A percentile compares a stretch with the other conserved stretches of the same genome.
These are phyloP conservation scores for Trichophyton verrucosum DNA, from an alignment of 2,329 filamentous ascomycete species.

Conservation along the genomic window DNA sequence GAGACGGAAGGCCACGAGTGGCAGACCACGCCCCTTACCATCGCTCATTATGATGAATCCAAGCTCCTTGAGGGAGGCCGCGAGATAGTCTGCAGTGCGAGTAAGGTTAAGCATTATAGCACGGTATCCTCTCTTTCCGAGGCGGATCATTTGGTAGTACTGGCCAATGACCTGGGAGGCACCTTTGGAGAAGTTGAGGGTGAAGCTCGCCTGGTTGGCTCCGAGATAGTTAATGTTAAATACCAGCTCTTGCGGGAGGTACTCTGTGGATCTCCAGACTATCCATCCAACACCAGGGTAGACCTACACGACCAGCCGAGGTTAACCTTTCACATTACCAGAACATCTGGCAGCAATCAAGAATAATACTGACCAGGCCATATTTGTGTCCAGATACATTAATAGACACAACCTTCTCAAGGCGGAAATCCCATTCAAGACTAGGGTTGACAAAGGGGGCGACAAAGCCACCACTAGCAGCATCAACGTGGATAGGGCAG, in stretches of 20 bases:
- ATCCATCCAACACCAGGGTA: conserved; percentile 94
- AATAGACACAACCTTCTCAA: conserved; percentile 81
- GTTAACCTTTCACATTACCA: conserved; percentile 14
- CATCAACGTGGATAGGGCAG: conserved; percentile 84
- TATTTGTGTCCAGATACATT: conserved; percentile 92
- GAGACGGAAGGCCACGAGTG: conserved; percentile 80
- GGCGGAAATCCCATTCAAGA: conserved; percentile 82
- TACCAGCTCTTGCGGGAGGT: conserved; percentile 76
- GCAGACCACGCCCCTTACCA: conserved; percentile 62
- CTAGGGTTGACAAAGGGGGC: conserved; percentile 78
- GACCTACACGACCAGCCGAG: conserved; percentile 40
- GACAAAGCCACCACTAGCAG: conserved; percentile 83
- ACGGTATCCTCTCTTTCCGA: conserved; percentile 84
- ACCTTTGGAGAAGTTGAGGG: conserved; percentile 93
- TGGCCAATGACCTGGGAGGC: conserved; percentile 91
- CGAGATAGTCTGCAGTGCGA: conserved; percentile 76
- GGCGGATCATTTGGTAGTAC: conserved; percentile 92
- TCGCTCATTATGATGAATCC: conserved; percentile 86
- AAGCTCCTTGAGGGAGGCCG: conserved; percentile 56
- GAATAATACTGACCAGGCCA: conserved; percentile 36
- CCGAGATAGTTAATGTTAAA: conserved; percentile 99
- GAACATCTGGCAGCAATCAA: conserved; percentile 29
- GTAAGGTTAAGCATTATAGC: conserved; percentile 92
- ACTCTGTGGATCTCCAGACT: conserved; percentile 73
- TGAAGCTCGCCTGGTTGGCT: conserved; percentile 89